Base-by-base conservation (phyloP, 495 filamentous ascomycete genomes). In the Trichoderma reesei region DNA sequence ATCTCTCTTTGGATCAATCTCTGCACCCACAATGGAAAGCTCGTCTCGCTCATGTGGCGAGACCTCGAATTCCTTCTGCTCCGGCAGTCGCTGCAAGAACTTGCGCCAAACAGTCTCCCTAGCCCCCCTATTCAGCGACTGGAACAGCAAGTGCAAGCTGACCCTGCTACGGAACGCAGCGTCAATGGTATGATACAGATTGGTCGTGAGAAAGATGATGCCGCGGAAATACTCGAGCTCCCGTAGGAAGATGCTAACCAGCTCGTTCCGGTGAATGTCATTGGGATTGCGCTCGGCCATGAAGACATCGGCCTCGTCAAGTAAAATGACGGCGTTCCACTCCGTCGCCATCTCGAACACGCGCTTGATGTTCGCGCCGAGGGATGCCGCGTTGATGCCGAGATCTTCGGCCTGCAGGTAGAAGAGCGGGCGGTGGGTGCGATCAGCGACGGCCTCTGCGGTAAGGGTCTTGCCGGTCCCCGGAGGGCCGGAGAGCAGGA, bases 401-500 rank as follows among this genome's bases (percentile, higher is more conserved):
- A 86, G 70, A 54, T 86, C 82, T 26, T 83, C 83, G 5, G 77
- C 77, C 20, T 79, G 79, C 5, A 87, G 73, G 8, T 77, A 72
- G 66, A 82, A 83, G 0, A 86, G 72, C 0, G 84, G 83, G 1
- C 72, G 72, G 7, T 75, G 67, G 1, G 76, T 77, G 11, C 76
- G 68, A 62, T 85, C 82, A 0, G 84, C 82, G 5, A 85, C 75
- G 9, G 73, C 70, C 64, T 82, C 79, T 5, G 84, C 85, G 14
- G 83, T 87, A 0, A 82, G 70, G 2, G 85, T 86, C 68, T 88
- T 87, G 10, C 84, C 83, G 1, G 79, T 78, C 0, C 83, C 85
- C 0, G 85, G 83, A 3, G 72, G 72, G 0, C 85, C 85, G 26
- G 62, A 63, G 6, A 76, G 67, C 34, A 76, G 65, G 33, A 74